Evolutionary conservation across 805 yeast species (phyloP), one percentile per base, ranked within the genome.

Genomic region (Wickerhamiella lipophila): DNA sequence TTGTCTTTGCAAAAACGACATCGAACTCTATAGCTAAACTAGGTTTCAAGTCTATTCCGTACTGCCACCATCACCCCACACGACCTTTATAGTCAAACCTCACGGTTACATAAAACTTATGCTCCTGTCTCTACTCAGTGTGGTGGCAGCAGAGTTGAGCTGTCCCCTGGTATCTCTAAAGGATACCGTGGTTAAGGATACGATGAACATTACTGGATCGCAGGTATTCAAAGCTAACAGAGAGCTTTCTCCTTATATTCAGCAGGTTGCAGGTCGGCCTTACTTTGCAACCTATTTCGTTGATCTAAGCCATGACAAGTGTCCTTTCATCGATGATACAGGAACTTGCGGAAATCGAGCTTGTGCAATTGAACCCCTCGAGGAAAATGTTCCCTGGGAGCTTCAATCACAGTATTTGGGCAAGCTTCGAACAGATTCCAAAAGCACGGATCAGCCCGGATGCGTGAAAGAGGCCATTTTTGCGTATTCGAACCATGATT

Each of bases 201-300:
- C 60, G 9, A 13, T 29, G 19, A 49, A 45, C 12, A 47, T 51
- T 12, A 58, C 64, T 1, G 55, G 57, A 32, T 56, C 64, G 6
- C 74, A 76, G 52, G 72, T 80, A 26, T 74, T 78, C 58, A 64
- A 62, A 2, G 65, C 77, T 23, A 81, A 81, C 61, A 46, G 53
- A 2, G 62, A 68, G 36, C 65, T 81, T n/a, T 67, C 81, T 46
- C 79, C 81, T 0, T 64, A 71, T 21, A 63, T 89, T n/a, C 59
- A 70, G 15, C 66, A 74, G 6, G 64, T 89, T 40, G 82, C 81
- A 7, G 61, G 72, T 40, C 78, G 85, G 32, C 86, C 88, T 56
- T 92, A 84, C 65, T 89, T 92, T 75, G 76, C 81, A 55, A 85
- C 83, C 62, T 92, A 85, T 70, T 80, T 86, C 62, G 73, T 92